Evolutionary conservation across 192 early-diverging fungal genomes (phyloP).

Genomic region (Coemansia sp.): DNA sequence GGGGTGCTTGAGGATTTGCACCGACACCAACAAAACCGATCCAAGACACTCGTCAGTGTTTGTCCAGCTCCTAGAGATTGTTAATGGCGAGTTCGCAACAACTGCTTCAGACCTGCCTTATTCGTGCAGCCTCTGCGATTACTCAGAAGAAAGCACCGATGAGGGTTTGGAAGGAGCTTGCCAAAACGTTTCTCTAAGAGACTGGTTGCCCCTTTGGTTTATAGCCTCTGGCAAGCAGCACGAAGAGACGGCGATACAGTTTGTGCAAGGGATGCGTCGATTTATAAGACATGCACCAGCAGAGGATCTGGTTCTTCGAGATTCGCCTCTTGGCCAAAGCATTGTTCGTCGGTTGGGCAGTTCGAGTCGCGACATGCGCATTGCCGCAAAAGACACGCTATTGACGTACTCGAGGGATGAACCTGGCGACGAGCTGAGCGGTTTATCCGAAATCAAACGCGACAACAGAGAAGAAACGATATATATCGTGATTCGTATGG

Average conservation of each 20-base stretch:
- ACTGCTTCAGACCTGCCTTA: not conserved
- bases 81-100: no score
- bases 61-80: not conserved
- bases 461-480: slow-evolving; percentile 38
- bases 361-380: slow-evolving; percentile 46
- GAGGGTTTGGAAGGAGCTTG: not conserved
- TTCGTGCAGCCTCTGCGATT: not conserved
- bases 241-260: slow-evolving; percentile 22
- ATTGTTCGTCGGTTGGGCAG: slow-evolving; percentile 42
- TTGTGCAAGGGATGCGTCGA: slow-evolving; percentile 29
- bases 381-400: slow-evolving; percentile 41
- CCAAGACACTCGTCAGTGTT: not conserved
- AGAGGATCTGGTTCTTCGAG: slow-evolving; percentile 32
- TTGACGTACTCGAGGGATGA: slow-evolving; percentile 23
- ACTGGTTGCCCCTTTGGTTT: slow-evolving; percentile 55
- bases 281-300: slow-evolving; percentile 45
- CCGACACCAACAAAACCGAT: not conserved
- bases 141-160: not conserved
- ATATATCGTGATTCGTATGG: slow-evolving; percentile 10
- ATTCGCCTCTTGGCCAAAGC: slow-evolving; percentile 42
- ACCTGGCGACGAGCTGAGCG: slow-evolving; percentile 1
- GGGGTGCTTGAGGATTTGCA: slow-evolving; percentile 15
- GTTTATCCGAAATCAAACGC: slow-evolving; percentile 17
- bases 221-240: slow-evolving; percentile 37
- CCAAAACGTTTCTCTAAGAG: slow-evolving; percentile 25